Conservation (phyloP, 31 red algal species). For the Odonthalia washingtoniensis region DNA sequence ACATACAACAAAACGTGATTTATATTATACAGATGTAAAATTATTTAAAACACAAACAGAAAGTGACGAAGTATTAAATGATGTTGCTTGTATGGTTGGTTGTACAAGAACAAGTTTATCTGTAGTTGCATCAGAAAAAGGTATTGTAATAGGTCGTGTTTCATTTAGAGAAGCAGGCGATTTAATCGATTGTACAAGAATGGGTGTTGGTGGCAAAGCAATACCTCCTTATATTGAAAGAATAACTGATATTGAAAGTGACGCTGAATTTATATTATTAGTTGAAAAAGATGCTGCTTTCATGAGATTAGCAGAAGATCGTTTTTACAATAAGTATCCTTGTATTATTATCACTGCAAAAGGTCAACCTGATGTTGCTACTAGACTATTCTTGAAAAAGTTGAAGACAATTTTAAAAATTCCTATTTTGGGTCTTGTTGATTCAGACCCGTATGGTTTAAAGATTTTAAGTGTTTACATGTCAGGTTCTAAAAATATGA, state of each 20-base stretch:
- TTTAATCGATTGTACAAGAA: slow-evolving; percentile 88
- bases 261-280: slow-evolving; percentile 89
- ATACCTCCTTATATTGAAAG: slow-evolving; percentile 91
- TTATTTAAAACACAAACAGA: slow-evolving; percentile 83
- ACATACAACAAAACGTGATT: slow-evolving; percentile 87
- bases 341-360: slow-evolving; percentile 96
- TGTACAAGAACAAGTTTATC: slow-evolving; percentile 89
- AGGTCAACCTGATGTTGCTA: slow-evolving; percentile 93
- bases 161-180: slow-evolving; percentile 90
- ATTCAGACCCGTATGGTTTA: slow-evolving; percentile 92
- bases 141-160: slow-evolving; percentile 88
- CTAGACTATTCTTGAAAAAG: slow-evolving; percentile 80
- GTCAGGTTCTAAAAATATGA: slow-evolving; percentile 93
- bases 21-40: slow-evolving; percentile 95
- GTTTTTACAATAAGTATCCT: slow-evolving; percentile 88
- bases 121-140: slow-evolving; percentile 93
- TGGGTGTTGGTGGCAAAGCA: slow-evolving; percentile 95
- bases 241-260: slow-evolving; percentile 86
- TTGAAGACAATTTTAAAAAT: slow-evolving; percentile 67
- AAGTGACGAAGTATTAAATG: slow-evolving; percentile 91
- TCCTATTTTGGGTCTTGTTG: slow-evolving; percentile 91
- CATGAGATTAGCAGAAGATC: slow-evolving; percentile 91
- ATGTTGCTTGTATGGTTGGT: slow-evolving; percentile 90
- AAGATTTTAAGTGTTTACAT: slow-evolving; percentile 96
- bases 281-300: slow-evolving; percentile 96